Evolutionary conservation across 768 basidiomycete genomes (phyloP), one percentile per base, ranked within the genome.

Genomic region (Tremella mesenterica): DNA sequence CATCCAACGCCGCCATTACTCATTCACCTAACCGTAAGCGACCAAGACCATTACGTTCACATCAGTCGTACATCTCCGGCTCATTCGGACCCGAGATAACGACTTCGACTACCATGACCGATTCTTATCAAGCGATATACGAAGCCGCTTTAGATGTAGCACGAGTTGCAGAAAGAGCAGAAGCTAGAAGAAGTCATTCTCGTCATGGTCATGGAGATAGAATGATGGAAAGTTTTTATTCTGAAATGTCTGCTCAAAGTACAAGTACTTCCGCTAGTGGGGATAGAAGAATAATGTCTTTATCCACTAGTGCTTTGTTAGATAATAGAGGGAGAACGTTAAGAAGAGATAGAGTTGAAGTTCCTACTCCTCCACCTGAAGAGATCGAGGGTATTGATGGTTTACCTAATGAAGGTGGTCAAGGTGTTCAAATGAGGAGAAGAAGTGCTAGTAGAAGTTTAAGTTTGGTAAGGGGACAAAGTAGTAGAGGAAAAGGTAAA

Each of bases 141-240:
- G 67, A 66, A 48, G 71, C 71, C 18, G 71, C 68, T 2, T 47
- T 71, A 16, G 69, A 71, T 41, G 71, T 71, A 12, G 69, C 69
- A 14, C 49, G 63, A 27, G 71, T 69, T 20, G 71, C 69, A 2
- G 64, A 71, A 49, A 49, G 65, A 30, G 67, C 60, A 7, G 30
- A 52, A 53, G 21, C 31, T 57, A 13, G 61, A 57, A 59, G 43
- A 49, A 20, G 38, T 33, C 36, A 25, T 26, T 28, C 31, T 26
- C 26, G 25, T 9, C 46, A 47, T 16, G 83, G 82, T 7, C 76
- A 78, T 5, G 76, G 79, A 5, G 76, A 80, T 12, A 73, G 81
- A 5, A 76, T 90, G 69, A 78, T 81, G 2, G 85, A 85, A 26
- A 88, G 86, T 61, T 81, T 86, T 63, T 80, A 84, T 66, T 90